Evolutionary conservation across 106 monocot genomes (phyloP), one percentile per base, ranked within the genome.

Genomic region (Dendrobium chrysotoxum): DNA sequence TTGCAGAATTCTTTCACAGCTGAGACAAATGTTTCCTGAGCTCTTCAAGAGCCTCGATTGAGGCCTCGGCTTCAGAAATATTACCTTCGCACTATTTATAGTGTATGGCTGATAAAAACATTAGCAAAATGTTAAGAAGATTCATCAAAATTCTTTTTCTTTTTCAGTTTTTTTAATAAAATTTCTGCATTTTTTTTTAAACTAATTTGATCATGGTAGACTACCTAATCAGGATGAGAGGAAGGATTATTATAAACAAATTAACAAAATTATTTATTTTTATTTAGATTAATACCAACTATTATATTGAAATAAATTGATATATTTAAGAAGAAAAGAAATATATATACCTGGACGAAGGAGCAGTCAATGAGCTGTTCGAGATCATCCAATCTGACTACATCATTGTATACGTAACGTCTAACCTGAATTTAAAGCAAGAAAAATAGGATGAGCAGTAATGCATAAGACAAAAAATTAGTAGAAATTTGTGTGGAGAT

Each of bases 321-420:
- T 64, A 64, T n/a, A 2, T 25, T 5, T 25, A 8, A 65, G 11
- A 23, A 26, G 5, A 25, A 23, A 1, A 65, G 1, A 26, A 25
- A 26, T 58, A 0, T 58, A 28, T 73, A n/a, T 82, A 95, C 95
- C 95, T 92, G 95, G 79, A 95, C 90, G 66, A 75, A 84, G 25
- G 95, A 84, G 85, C 95, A 95, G 58, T 95, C 92, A 26, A 95
- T 90, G 57, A 95, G 87, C 81, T 92, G 90, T 78, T 95, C 88
- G 13, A 95, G 88, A 84, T 95, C 95, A 40, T 87, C 95, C 72
- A 92, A 79, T 53, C 92, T 83, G 67, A 95, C 92, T n/a, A 92
- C 95, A 40, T 95, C 92, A 78, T 90, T 82, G 80, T 92, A 92
- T 17, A 90, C 88, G 28, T 95, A 92, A 44, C 95, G 80, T 41